Conservation (phyloP, 2,329 filamentous ascomycete species). For the Trichoderma oligosporum region DNA sequence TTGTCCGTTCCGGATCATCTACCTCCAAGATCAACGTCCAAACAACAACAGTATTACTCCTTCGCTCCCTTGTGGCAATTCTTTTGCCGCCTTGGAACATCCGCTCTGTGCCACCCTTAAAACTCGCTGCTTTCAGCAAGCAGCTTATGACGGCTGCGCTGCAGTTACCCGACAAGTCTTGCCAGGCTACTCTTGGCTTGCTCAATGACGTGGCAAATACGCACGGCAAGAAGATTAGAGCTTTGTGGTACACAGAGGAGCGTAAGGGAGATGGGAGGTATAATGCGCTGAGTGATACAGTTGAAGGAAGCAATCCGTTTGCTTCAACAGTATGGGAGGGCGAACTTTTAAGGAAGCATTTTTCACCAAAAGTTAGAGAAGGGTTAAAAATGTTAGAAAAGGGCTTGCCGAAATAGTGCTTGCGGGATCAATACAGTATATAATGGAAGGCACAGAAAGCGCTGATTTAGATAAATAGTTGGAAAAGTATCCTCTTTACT, state of each 20-base stretch:
- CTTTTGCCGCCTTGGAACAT: slow-evolving; percentile 73
- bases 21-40: slow-evolving; percentile 80
- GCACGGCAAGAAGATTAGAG: slow-evolving; percentile 75
- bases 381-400: slow-evolving; percentile 68
- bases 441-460: not conserved
- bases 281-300: slow-evolving; percentile 65
- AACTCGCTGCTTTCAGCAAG: slow-evolving; percentile 90
- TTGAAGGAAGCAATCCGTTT: slow-evolving; percentile 88
- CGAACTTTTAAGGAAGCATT: slow-evolving; percentile 80
- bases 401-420: slow-evolving; percentile 44
- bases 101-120: slow-evolving; percentile 71
- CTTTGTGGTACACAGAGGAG: slow-evolving; percentile 95
- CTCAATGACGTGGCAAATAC: slow-evolving; percentile 74
- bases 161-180: slow-evolving; percentile 87
- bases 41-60: slow-evolving; percentile 87
- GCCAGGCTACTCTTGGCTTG: slow-evolving; percentile 73
- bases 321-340: slow-evolving; percentile 91
- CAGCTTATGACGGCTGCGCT: slow-evolving; percentile 78
- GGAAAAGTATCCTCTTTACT: not conserved
- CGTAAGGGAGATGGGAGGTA: slow-evolving; percentile 85
- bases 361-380: slow-evolving; percentile 79
- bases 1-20: slow-evolving; percentile 38
- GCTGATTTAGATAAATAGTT: slow-evolving; percentile 1
- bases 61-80: slow-evolving; percentile 78
- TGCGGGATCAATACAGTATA: not conserved